Base-by-base conservation (phyloP, 1,284 basidiomycete species). In the Fomes fomentarius region DNA sequence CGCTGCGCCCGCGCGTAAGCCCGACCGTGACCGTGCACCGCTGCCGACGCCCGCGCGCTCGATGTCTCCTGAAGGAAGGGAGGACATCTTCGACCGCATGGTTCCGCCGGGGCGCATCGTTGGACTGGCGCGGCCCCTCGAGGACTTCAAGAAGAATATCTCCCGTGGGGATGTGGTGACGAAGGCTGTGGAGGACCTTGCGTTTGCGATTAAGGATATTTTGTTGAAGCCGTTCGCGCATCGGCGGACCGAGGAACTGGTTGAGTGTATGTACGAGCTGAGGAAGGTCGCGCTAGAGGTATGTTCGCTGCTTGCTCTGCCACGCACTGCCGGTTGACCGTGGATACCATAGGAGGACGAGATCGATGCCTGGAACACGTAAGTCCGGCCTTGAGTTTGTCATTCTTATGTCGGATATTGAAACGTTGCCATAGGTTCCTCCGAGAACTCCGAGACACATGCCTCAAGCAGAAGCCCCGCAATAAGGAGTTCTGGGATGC, bases 131-230 rank as follows among this genome's bases (percentile, higher is more conserved):
- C 76, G 78, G 58, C 93, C 93, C 1, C 74, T 95, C 37, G 76
- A 75, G 46, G 93, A 96, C 71, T 95, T 95, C 71, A 74, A 75
- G 57, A 75, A 78, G 61, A 87, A 92, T 62, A 73, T 91, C 17
- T 76, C 78, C 37, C 77, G 81, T 46, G 91, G 90, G 0, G 91
- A 93, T 67, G 72, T 93, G 15, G 91, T 94, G 44, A 83, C 79
- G 22, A 93, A 95, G 70, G 91, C 91, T 0, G 87, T 93, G 10
- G 82, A 89, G 64, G 93, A 95, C 70, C 69, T 95, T 28, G 83
- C 77, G 11, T 76, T 69, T 15, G 87, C 93, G 2, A 82, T 95
- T 39, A 76, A 76, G 54, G 88, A 93, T 65, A 81, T 93, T 47
- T 78, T 91, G 12, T 69, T 79, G 52, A 76, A 77, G 25, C 89